phyloP scores from a whole-genome alignment of 257 asterid species.

The Fraxinus excelsior region DNA sequence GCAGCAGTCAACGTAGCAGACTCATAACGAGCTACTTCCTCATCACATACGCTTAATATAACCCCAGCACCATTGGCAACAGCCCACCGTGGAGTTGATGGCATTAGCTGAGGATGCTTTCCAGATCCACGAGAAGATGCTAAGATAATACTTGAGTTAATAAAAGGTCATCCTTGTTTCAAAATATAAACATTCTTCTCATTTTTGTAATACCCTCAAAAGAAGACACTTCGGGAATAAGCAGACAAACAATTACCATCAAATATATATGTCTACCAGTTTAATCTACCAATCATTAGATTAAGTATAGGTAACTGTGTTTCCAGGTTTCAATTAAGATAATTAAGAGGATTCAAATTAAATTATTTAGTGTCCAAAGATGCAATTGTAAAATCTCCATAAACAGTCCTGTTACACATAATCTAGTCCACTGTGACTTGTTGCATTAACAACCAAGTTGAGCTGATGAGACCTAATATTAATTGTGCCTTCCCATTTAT shows the following conservation, averaged over 20 bases:
- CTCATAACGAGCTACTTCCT: conserved; percentile 97
- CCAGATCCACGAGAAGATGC: conserved; percentile 98
- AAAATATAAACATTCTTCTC: conserved; percentile 8
- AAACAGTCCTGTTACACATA: neutral
- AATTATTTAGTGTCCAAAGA: neutral
- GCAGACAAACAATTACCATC: conserved; percentile 5
- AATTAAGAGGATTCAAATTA: neutral
- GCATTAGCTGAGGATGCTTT: conserved; percentile 97
- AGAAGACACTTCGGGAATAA: conserved; percentile 2
- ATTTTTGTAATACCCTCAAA: conserved; percentile 15
- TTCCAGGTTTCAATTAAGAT: neutral
- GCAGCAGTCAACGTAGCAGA: conserved; percentile 95
- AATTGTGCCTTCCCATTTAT: neutral
- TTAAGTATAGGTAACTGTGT: neutral
- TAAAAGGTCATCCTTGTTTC: conserved; percentile 7
- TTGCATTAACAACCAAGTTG: neutral
- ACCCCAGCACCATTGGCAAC: conserved; percentile 99
- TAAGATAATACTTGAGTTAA: conserved; percentile 34
- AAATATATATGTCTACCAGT: neutral
- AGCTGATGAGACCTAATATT: neutral
- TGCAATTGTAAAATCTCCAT: conserved; percentile 6
- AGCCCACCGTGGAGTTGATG: conserved; percentile 99
- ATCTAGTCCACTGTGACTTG: neutral
- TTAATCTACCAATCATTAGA: conserved; percentile 8
- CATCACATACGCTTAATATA: conserved; percentile 97